Conservation (phyloP, 2,329 filamentous ascomycete species). For the Phialophora expanda region DNA sequence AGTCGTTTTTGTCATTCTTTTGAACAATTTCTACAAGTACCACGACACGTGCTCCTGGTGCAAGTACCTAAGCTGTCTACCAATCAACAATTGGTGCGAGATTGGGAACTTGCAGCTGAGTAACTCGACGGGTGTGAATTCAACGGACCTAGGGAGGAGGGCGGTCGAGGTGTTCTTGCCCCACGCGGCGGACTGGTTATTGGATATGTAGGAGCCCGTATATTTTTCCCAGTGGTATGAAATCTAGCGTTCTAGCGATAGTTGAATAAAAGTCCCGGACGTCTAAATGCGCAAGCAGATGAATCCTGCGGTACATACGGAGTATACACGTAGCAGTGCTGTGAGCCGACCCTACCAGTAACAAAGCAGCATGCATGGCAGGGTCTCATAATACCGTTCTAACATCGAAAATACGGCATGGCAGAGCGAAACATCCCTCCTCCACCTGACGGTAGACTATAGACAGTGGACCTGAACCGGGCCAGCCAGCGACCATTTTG, state of each 20-base stretch:
- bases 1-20: conserved; percentile 80
- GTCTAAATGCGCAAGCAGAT: too few relatives aligned
- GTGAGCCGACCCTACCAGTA: too few relatives aligned
- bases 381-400: too few relatives aligned
- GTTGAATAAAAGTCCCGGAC: too few relatives aligned
- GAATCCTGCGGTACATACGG: too few relatives aligned
- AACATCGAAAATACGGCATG: too few relatives aligned
- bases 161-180: conserved; percentile 8
- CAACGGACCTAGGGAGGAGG: conserved; percentile 14
- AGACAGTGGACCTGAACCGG: too few relatives aligned
- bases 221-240: not conserved
- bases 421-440: too few relatives aligned
- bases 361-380: too few relatives aligned
- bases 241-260: not conserved
- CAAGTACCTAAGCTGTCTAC: conserved; percentile 88
- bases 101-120: conserved; percentile 43
- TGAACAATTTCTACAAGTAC: conserved; percentile 89
- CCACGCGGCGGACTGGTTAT: not conserved
- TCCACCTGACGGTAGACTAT: too few relatives aligned
- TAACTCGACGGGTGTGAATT: conserved; percentile 35
- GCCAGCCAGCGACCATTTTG: too few relatives aligned
- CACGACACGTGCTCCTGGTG: conserved; percentile 84
- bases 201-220: not conserved
- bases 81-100: conserved; percentile 54
- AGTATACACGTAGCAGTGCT: too few relatives aligned